A percentile compares a stretch with the other conserved stretches of the same genome.
phyloP scores from a whole-genome alignment of 305 asterid species.

The Solanum chacoense region DNA sequence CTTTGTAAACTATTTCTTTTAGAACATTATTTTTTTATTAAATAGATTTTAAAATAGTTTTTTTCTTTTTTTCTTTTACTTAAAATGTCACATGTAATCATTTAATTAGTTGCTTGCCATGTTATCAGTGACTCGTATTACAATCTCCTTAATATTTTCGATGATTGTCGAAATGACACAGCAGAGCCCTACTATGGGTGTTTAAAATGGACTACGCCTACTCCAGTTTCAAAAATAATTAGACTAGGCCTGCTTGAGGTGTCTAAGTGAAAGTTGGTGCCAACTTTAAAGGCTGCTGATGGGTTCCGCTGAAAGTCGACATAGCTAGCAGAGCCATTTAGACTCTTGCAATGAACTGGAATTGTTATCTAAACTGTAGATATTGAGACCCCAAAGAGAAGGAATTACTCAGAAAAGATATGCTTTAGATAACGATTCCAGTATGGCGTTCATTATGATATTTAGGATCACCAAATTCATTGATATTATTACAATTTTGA shows the following conservation, averaged over 20 bases:
- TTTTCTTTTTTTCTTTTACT: not conserved
- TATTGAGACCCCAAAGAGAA: not conserved
- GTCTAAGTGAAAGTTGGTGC: not conserved
- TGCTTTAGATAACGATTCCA: not conserved
- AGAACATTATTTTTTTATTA: not conserved
- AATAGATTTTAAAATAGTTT: not conserved
- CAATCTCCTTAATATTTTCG: not conserved
- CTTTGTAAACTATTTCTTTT: not conserved
- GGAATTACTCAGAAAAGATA: not conserved
- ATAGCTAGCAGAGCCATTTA: not conserved
- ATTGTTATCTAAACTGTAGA: not conserved
- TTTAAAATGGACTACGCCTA: not conserved
- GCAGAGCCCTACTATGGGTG: not conserved
- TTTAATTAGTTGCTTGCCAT: not conserved
- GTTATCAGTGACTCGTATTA: not conserved
- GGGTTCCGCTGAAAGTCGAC: not conserved
- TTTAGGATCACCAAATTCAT: not conserved
- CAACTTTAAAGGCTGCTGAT: not conserved
- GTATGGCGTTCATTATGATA: not conserved
- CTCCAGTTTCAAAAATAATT: not conserved
- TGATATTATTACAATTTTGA: not conserved
- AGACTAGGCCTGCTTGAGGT: not conserved
- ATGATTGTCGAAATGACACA: not conserved
- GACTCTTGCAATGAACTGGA: not conserved
- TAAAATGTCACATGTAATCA: not conserved